Conservation (phyloP, 495 filamentous ascomycete genomes). For the Glarea lozoyensis region DNA sequence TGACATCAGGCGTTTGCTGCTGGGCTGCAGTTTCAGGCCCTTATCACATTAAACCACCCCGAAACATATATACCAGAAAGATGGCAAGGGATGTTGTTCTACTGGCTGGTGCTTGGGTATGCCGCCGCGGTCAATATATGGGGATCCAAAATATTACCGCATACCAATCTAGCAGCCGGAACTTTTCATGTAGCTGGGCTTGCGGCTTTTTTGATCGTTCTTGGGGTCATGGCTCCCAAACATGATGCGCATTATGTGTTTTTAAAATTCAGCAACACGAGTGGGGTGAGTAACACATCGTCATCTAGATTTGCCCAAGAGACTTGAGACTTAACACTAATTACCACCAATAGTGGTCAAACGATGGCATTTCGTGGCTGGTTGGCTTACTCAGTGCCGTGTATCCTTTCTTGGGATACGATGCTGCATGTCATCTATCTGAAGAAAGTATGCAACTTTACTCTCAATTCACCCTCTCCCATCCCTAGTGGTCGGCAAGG, state of each 20-base stretch:
- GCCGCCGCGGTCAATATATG: slow-evolving; percentile 36
- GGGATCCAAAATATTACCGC: slow-evolving; percentile 27
- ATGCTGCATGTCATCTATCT: slow-evolving; percentile 23
- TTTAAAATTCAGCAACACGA: slow-evolving; percentile 27
- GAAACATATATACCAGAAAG: slow-evolving; percentile 27
- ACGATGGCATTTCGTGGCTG: slow-evolving; percentile 31
- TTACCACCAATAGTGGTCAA: too few relatives aligned
- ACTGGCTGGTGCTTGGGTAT: slow-evolving; percentile 34
- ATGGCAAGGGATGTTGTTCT: slow-evolving; percentile 41
- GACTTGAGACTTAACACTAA: too few relatives aligned
- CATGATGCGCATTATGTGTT: slow-evolving; percentile 35
- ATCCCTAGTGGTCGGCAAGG: too few relatives aligned
- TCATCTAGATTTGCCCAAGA: too few relatives aligned
- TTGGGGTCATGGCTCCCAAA: slow-evolving; percentile 34
- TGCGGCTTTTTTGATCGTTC: slow-evolving; percentile 29
- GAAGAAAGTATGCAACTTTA: too few relatives aligned
- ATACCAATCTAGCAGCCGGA: slow-evolving; percentile 29
- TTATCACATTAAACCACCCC: slow-evolving; percentile 35
- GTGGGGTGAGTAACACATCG: too few relatives aligned
- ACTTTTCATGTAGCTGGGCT: slow-evolving; percentile 38
- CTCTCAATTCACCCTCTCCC: too few relatives aligned
- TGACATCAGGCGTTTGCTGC: slow-evolving; percentile 32
- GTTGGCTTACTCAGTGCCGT: slow-evolving; percentile 12
- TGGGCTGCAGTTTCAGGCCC: slow-evolving; percentile 34
- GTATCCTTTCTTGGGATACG: slow-evolving; percentile 17